Percentiles rank a stretch among this genome's conserved stretches.
These are phyloP conservation scores for Sindora glabra DNA, from an alignment of 306 rosid species.

Conservation along the genomic window DNA sequence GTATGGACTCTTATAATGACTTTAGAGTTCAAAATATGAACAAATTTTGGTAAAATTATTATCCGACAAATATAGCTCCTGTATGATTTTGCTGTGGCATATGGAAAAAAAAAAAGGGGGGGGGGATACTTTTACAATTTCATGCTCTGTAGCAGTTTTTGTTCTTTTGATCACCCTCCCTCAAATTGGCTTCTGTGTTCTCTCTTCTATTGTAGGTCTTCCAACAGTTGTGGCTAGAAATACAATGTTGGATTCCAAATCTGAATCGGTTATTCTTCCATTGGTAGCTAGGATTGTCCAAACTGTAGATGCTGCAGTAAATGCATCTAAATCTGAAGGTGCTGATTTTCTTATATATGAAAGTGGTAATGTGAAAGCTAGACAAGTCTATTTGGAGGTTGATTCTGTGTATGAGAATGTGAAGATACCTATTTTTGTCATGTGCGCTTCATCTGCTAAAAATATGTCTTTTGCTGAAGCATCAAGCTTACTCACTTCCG, in stretches of 20 bases:
- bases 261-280: slow-evolving; percentile 73
- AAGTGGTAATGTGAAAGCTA: slow-evolving; percentile 27
- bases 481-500: slow-evolving; percentile 43
- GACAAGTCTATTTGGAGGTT: slow-evolving; percentile 20
- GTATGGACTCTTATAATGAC: not conserved
- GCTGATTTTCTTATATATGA: slow-evolving; percentile 83
- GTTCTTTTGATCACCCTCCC: not conserved
- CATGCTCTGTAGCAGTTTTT: not conserved
- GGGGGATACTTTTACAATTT: too few relatives aligned
- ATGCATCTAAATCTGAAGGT: slow-evolving; percentile 81
- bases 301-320: slow-evolving; percentile 49
- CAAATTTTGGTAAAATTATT: not conserved
- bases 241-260: slow-evolving; percentile 67
- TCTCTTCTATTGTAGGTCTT: slow-evolving; percentile 47
- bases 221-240: slow-evolving; percentile 89
- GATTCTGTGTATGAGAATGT: slow-evolving; percentile 44
- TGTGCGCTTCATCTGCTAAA: slow-evolving; percentile 22
- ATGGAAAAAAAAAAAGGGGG: too few relatives aligned
- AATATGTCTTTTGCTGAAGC: slow-evolving; percentile 31
- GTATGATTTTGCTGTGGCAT: not conserved
- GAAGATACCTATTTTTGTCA: slow-evolving; percentile 73
- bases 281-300: slow-evolving; percentile 81
- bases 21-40: not conserved
- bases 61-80: not conserved
- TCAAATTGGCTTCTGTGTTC: slow-evolving; percentile 16